phyloP scores from a whole-genome alignment of 2,329 filamentous ascomycete species.

The Bipolaris sorokiniana region DNA sequence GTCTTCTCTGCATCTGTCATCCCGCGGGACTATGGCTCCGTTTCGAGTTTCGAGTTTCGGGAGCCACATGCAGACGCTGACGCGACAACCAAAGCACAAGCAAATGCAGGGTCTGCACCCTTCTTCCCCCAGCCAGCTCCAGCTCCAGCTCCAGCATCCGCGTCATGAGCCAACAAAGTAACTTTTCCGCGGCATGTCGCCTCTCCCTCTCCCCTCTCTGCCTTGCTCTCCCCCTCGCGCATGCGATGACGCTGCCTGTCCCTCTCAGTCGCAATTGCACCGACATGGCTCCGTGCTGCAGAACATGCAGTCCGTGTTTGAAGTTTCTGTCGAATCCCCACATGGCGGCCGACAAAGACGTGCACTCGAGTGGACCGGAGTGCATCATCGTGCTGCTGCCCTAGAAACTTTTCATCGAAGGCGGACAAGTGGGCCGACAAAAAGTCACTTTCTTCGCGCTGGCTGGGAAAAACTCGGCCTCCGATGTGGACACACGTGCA shows the following conservation, averaged over 20 bases:
- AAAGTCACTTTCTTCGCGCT: background rate
- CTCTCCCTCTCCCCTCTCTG: background rate
- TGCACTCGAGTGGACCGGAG: constrained; percentile 8
- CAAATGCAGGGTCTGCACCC: constrained; percentile 11
- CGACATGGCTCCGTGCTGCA: constrained; percentile 6
- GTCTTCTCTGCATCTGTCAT: background rate
- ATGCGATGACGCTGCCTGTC: constrained; percentile 5
- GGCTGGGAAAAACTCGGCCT: constrained; percentile 8
- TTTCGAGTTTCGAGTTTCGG: background rate
- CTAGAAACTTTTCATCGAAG: constrained; percentile 8
- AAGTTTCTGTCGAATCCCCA: constrained; percentile 12
- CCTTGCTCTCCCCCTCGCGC: background rate
- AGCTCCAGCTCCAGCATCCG: constrained; percentile 3
- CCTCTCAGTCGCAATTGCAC: background rate
- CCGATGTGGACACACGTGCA: constrained; percentile 2
- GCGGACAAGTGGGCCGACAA: constrained; percentile 1
- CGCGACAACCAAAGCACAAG: background rate
- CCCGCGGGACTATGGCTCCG: background rate
- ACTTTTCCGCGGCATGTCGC: constrained; percentile 8
- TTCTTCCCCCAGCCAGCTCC: too few species aligned
- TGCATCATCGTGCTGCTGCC: constrained; percentile 11
- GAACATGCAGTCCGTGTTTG: background rate
- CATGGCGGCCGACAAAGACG: background rate
- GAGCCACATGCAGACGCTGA: background rate
- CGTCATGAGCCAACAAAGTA: constrained; percentile 1